Conservation (phyloP, 257 asterid species). For the Fraxinus excelsior region DNA sequence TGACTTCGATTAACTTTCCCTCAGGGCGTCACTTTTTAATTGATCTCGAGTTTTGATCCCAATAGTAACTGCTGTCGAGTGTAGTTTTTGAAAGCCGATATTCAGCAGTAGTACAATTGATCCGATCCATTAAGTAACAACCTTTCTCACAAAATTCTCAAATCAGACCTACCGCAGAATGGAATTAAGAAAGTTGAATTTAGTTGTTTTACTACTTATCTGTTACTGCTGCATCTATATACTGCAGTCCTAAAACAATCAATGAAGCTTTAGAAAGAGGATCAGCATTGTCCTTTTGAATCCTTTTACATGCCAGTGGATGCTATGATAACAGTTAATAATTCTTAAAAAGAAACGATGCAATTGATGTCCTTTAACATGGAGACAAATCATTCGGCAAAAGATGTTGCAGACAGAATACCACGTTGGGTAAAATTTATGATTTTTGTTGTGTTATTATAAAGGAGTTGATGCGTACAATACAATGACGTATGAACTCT, state of each 20-base stretch:
- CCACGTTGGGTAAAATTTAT: neutral
- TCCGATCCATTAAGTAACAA: neutral
- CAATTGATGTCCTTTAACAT: neutral
- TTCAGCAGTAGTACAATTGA: neutral
- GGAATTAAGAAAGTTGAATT: neutral
- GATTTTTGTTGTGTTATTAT: neutral
- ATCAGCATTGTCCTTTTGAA: neutral
- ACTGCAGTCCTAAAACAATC: too few species aligned
- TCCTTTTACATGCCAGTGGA: neutral
- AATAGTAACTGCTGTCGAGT: neutral
- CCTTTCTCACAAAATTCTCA: neutral
- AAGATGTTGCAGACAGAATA: neutral
- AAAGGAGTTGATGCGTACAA: neutral
- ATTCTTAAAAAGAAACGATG: neutral
- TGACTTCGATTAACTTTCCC: neutral
- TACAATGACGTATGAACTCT: neutral
- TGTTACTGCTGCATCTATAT: too few species aligned
- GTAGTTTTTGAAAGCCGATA: too few species aligned
- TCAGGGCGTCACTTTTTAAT: neutral
- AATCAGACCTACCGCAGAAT: too few species aligned
- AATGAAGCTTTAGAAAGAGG: neutral
- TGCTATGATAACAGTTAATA: neutral
- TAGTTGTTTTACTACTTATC: neutral
- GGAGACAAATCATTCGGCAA: neutral
- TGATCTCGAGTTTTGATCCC: neutral